Conservation (phyloP, 306 rosid genomes). For the Nissolia schottii region DNA sequence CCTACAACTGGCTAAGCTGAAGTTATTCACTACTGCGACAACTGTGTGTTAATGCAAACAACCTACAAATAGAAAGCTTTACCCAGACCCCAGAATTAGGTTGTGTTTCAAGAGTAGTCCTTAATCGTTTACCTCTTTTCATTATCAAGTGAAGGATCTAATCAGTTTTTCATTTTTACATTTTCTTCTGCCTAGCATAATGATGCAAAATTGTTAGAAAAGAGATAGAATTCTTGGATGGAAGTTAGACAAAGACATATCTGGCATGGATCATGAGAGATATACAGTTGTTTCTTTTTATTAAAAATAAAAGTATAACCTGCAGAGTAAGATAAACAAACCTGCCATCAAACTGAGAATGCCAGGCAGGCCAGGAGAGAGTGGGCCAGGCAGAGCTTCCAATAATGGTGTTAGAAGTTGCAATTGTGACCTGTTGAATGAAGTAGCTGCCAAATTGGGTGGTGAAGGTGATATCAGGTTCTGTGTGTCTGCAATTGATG, state of each 20-base stretch:
- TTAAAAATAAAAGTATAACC: neutral
- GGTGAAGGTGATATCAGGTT: conserved; percentile 14
- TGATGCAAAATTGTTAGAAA: too few relatives aligned
- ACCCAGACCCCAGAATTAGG: neutral
- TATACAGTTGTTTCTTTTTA: too few relatives aligned
- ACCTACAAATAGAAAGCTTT: neutral
- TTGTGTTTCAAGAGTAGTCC: neutral
- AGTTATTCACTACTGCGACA: too few relatives aligned
- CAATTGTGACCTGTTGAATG: conserved; percentile 61
- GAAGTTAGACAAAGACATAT: neutral
- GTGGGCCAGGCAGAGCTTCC: conserved; percentile 52
- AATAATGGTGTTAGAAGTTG: conserved; percentile 50
- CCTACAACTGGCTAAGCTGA: neutral
- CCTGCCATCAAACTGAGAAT: conserved; percentile 57
- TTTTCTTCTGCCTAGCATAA: too few relatives aligned
- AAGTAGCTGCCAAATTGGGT: conserved; percentile 60
- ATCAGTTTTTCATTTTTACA: too few relatives aligned
- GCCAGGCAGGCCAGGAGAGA: conserved; percentile 46
- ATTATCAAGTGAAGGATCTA: neutral
- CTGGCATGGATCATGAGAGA: conserved; percentile 12
- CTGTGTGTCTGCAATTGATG: neutral
- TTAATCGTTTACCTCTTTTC: neutral
- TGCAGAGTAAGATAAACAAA: conserved; percentile 31
- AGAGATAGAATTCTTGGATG: neutral
- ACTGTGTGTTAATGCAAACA: neutral